phyloP scores from a whole-genome alignment of 1,139 yeast species.

The Taphrina wiesneri region DNA sequence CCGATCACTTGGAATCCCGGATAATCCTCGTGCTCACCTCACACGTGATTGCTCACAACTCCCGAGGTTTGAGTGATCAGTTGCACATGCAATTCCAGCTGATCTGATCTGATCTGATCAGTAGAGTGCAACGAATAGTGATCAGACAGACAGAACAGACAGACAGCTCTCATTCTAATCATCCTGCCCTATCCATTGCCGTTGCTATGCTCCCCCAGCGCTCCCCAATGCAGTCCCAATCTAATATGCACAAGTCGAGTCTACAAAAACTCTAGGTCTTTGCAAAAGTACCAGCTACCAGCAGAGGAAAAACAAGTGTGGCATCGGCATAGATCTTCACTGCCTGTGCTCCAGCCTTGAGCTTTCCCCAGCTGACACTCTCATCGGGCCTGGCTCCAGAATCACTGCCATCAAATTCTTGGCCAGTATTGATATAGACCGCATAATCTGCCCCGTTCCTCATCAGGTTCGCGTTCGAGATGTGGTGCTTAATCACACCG shows the following conservation, averaged over 20 bases:
- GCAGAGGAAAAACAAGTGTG: constrained; percentile 90
- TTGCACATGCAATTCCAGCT: no score
- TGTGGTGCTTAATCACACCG: constrained; percentile 93
- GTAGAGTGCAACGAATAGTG: no score
- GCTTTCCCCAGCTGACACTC: constrained; percentile 98
- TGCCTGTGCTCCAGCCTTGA: constrained; percentile 85
- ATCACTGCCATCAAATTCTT: constrained; percentile 97
- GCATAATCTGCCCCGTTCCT: constrained; percentile 99
- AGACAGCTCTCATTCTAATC: no score
- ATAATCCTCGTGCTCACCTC: no score
- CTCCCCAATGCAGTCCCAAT: no score
- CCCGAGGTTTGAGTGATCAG: no score
- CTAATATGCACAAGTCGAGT: no score
- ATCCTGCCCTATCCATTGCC: neutral
- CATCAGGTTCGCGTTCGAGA: constrained; percentile 96
- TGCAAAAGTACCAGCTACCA: constrained; percentile 97
- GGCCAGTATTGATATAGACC: constrained; percentile 95
- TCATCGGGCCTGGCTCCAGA: constrained; percentile 99
- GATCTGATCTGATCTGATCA: no score
- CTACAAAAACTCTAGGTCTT: neutral
- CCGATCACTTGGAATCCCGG: no score
- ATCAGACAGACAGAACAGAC: no score
- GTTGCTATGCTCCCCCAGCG: neutral
- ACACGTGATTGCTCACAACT: no score
- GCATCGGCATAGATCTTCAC: constrained; percentile 96